These are phyloP conservation scores for Euphorbia corollata DNA, from an alignment of 441 rosid genomes.

Conservation along the genomic window DNA sequence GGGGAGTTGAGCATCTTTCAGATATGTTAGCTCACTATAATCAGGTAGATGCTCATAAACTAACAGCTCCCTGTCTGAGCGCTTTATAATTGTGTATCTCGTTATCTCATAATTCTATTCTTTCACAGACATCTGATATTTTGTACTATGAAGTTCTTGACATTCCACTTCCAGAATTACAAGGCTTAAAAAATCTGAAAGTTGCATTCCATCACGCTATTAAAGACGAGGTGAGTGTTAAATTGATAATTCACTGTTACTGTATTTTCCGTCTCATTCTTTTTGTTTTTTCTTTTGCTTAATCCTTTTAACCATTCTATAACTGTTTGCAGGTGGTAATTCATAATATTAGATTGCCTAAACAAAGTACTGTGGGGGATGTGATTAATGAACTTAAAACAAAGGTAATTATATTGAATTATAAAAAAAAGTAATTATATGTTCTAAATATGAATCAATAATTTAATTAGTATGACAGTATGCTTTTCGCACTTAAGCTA, in stretches of 20 bases:
- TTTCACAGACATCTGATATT: slow-evolving; percentile 74
- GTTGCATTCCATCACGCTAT: slow-evolving; percentile 81
- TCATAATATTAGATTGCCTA: slow-evolving; percentile 87
- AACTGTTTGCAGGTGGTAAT: slow-evolving; percentile 25
- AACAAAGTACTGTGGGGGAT: slow-evolving; percentile 92
- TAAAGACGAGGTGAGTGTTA: slow-evolving; percentile 70
- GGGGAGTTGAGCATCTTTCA: slow-evolving; percentile 73
- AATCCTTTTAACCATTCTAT: neutral
- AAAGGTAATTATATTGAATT: slow-evolving; percentile 60
- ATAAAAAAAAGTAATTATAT: slow-evolving; percentile 16
- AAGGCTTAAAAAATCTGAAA: slow-evolving; percentile 80
- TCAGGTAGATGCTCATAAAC: slow-evolving; percentile 46
- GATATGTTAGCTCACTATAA: slow-evolving; percentile 93
- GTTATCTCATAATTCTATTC: slow-evolving; percentile 13
- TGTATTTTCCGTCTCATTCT: neutral
- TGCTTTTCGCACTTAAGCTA: neutral
- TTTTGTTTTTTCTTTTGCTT: too few relatives aligned
- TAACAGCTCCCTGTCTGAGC: slow-evolving; percentile 12
- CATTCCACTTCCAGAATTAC: slow-evolving; percentile 92
- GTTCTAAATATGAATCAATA: neutral
- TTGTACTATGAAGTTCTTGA: slow-evolving; percentile 92
- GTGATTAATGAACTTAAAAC: slow-evolving; percentile 74
- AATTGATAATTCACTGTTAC: neutral
- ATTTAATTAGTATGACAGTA: neutral
- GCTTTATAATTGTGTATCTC: neutral